Conservation (phyloP, 2,329 filamentous ascomycete genomes). For the Nigrospora oryzae region DNA sequence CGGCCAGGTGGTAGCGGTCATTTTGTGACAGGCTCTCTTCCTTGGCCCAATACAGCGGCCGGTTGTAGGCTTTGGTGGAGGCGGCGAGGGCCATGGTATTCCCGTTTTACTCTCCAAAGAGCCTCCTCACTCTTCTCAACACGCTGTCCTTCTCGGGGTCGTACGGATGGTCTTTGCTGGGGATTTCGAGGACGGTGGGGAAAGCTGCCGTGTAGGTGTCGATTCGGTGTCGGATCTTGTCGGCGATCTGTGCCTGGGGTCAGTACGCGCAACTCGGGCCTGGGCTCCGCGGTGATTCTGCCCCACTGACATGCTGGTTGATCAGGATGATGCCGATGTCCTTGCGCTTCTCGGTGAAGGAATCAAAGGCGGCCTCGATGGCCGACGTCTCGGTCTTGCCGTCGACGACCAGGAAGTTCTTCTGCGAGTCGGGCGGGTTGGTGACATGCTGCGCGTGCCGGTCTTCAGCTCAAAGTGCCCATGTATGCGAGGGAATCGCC, state of each 20-base stretch:
- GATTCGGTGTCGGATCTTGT: constrained; percentile 83
- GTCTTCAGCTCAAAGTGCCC: no score
- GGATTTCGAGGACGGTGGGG: constrained; percentile 92
- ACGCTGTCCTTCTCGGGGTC: constrained; percentile 99
- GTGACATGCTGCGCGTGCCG: constrained; percentile 67
- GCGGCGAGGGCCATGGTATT: constrained; percentile 3
- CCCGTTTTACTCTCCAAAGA: constrained; percentile 60
- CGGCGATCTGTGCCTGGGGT: constrained; percentile 61
- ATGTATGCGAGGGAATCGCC: no score
- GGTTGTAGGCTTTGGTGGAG: constrained; percentile 6
- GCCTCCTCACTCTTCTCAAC: constrained; percentile 67
- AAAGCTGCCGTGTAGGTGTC: constrained; percentile 92
- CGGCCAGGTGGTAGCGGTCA: no score
- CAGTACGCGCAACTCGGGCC: constrained; percentile 4
- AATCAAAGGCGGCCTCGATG: constrained; percentile 85
- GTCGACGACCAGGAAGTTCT: constrained; percentile 98
- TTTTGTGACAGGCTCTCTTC: no score
- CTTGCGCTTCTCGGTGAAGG: constrained; percentile 82
- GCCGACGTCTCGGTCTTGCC: constrained; percentile 79
- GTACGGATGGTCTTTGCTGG: constrained; percentile 97
- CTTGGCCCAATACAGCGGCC: no score
- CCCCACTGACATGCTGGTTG: constrained; percentile 77
- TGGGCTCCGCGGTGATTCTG: background rate
- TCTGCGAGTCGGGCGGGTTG: constrained; percentile 76
- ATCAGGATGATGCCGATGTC: constrained; percentile 96